These are phyloP conservation scores for Solanum sejunctum DNA, from an alignment of 257 asterid species.

Conservation along the genomic window DNA sequence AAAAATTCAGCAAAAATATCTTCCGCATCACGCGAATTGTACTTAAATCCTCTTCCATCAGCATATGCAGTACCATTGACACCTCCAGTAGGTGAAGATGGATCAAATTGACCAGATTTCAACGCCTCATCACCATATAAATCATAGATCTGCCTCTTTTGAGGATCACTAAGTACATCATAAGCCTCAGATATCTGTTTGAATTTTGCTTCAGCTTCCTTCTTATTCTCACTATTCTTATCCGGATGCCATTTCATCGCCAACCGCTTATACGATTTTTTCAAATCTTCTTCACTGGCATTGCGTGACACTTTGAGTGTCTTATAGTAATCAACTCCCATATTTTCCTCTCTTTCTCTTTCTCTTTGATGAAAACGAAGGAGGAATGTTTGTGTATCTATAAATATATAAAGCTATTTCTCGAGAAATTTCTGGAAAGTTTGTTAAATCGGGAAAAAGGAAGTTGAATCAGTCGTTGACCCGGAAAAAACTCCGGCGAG, in stretches of 20 bases:
- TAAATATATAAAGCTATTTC: background rate
- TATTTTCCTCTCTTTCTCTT: background rate
- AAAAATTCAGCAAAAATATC: constrained; percentile 75
- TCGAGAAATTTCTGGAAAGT: background rate
- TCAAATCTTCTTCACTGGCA: constrained; percentile 73
- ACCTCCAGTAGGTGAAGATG: constrained; percentile 12
- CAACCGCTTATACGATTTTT: constrained; percentile 70
- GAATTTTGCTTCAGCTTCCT: constrained; percentile 84
- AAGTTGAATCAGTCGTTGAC: background rate
- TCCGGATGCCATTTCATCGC: constrained; percentile 99
- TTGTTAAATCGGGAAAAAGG: constrained; percentile 25
- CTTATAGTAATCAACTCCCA: constrained; percentile 82
- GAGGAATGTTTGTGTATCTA: background rate
- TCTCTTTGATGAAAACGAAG: background rate
- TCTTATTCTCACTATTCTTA: constrained; percentile 57
- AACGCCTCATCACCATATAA: constrained; percentile 68
- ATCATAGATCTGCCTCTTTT: constrained; percentile 94
- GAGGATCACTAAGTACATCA: constrained; percentile 72
- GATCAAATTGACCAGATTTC: constrained; percentile 34
- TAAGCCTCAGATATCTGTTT: constrained; percentile 97
- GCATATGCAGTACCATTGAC: background rate
- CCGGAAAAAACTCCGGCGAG: background rate
- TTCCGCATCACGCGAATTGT: constrained; percentile 49
- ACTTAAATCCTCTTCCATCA: constrained; percentile 23
- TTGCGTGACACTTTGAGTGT: constrained; percentile 46